Conservation (phyloP, 140 eudicot genomes). For the Ambrosia hybrid region DNA sequence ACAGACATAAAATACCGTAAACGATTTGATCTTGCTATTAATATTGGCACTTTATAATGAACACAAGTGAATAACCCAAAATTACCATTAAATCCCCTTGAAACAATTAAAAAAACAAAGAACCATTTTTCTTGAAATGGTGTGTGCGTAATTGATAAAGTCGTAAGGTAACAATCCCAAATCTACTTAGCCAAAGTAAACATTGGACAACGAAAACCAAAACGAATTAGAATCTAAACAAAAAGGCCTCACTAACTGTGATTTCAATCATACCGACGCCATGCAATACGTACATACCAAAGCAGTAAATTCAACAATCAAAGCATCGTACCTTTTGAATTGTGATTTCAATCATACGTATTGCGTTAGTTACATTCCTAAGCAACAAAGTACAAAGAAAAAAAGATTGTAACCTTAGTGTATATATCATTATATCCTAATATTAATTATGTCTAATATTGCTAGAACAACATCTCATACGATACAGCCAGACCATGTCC, state of each 20-base stretch:
- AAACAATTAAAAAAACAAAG: too few species aligned
- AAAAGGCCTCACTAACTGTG: constrained; percentile 3
- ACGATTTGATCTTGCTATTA: neutral
- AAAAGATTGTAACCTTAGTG: neutral
- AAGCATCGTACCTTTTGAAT: neutral
- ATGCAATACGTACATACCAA: neutral
- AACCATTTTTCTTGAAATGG: neutral
- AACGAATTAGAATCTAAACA: neutral
- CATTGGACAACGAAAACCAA: neutral
- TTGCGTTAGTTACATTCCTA: neutral
- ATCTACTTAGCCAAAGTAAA: neutral
- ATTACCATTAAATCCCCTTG: too few species aligned
- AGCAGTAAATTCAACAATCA: neutral
- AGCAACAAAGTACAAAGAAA: neutral
- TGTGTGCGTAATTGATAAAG: neutral
- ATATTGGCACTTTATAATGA: neutral
- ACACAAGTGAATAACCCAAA: neutral
- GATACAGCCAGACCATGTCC: neutral
- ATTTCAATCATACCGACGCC: neutral
- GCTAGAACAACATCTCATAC: neutral
- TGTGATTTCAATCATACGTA: neutral
- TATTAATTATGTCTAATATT: neutral
- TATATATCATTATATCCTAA: neutral
- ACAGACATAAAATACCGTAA: constrained; percentile 13
- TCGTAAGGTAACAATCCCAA: neutral